A percentile compares a stretch with the other conserved stretches of the same genome.
These are phyloP conservation scores for Cymbomonas tetramitiformis DNA, from an alignment of 139 green algal genomes.

Conservation along the genomic window DNA sequence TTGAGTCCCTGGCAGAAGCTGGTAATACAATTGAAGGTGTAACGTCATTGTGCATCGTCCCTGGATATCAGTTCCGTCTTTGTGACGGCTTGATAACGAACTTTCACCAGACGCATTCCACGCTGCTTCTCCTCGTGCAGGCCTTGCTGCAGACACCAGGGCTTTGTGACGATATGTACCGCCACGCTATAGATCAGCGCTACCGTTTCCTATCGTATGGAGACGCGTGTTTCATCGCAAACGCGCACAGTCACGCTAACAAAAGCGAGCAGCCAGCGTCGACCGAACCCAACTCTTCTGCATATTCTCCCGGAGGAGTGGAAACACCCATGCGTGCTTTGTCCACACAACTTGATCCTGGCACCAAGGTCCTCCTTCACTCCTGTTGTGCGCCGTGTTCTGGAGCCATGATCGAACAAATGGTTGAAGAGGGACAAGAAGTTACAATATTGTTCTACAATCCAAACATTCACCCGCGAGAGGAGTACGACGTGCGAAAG, in stretches of 20 bases:
- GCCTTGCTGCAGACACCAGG: background rate
- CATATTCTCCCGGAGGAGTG: no score
- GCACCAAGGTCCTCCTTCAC: slow-evolving; percentile 10
- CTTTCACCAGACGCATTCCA: slow-evolving; percentile 11
- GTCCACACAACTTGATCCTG: background rate
- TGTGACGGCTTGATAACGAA: slow-evolving; percentile 13
- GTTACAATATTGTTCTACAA: slow-evolving; percentile 19
- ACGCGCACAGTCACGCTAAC: background rate
- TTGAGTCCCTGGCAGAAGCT: background rate
- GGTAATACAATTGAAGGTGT: background rate
- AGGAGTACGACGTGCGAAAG: slow-evolving; percentile 12
- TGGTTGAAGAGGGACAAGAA: background rate
- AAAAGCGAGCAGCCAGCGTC: background rate
- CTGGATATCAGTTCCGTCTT: slow-evolving; percentile 7
- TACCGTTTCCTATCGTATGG: background rate
- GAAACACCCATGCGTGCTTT: no score
- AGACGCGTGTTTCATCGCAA: background rate
- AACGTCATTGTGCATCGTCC: slow-evolving; percentile 7
- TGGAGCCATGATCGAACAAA: slow-evolving; percentile 3
- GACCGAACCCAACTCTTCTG: background rate
- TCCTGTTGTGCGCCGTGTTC: slow-evolving; percentile 13
- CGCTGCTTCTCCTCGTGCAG: slow-evolving; percentile 11
- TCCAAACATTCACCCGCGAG: slow-evolving; percentile 12
- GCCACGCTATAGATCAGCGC: background rate
- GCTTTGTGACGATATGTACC: background rate